Evolutionary conservation across 1,284 basidiomycete genomes (phyloP), one percentile per base, ranked within the genome.

Genomic region (Neonothopanus nambi): DNA sequence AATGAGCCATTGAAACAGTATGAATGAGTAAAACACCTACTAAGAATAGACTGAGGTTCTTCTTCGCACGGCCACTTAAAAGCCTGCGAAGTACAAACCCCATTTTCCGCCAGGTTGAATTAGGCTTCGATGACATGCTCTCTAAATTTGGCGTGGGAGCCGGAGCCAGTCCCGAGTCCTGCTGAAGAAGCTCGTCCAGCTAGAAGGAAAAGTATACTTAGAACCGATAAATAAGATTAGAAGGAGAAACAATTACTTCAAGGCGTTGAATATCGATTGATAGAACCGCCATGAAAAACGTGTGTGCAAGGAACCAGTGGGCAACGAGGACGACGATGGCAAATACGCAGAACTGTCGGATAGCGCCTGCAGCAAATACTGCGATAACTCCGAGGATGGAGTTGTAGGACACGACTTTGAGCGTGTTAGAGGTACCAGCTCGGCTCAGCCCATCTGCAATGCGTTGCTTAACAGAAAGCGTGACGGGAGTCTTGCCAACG

Each of bases 291-390:
- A 93, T 78, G 69, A 95, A 96, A 70, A 95, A 94, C 0, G 92
- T 94, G 67, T 95, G 91, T 20, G 94, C 90, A 52, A 96, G 75
- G 70, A 95, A 97, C 91, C 93, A 98, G 69, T 98, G 95, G 24
- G 94, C 93, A 35, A 98, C 87, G 35, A 98, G 81, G 6, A 97
- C 93, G 30, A 97, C 93, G 40, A 95, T 89, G 0, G 94, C 93
- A 67, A 98, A 98, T 4, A 87, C 79, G 70, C 95, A 97, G 65
- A 98, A 97, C 66, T 98, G 93, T 47, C 89, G 82, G 30, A 98
- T 93, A 2, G 93, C 91, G 21, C 90, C 87, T 1, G 82, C 79
- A 28, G 91, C 83, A 62, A 90, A 86, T 44, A 87, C 77, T 3
- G 90, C 91, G 36, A 96, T 87, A 54, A 91, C 70, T 5, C 87